Evolutionary conservation across 2,329 filamentous ascomycete species (phyloP).

Genomic region (Acrodontium crateriforme): DNA sequence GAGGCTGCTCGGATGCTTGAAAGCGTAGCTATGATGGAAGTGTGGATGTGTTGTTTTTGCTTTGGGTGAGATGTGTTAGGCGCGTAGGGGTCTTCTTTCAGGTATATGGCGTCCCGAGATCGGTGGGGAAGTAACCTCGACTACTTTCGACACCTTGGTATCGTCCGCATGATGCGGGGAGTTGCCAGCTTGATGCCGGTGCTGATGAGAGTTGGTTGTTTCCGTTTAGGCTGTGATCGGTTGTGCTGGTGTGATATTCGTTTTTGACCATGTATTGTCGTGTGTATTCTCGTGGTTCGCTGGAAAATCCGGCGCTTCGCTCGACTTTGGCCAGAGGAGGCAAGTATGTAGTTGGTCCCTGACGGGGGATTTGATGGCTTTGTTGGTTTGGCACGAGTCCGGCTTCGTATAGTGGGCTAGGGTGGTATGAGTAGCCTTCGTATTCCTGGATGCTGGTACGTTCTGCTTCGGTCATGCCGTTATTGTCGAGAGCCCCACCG

Average conservation of each 20-base stretch:
- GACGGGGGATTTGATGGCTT: constrained; percentile 12
- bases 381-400: no score
- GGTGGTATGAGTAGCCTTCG: constrained; percentile 35
- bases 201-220: no score
- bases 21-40: no score
- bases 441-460: constrained; percentile 27
- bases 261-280: constrained; percentile 17
- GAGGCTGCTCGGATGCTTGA: no score
- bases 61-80: background rate
- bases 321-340: constrained; percentile 20
- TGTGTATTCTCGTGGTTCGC: constrained; percentile 23
- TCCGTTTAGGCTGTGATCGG: no score
- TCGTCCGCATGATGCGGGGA: no score
- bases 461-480: constrained; percentile 28
- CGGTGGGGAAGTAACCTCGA: constrained; percentile 31
- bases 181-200: no score
- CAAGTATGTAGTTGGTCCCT: constrained; percentile 1
- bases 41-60: no score
- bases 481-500: constrained; percentile 22
- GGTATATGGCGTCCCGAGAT: constrained; percentile 26
- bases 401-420: constrained; percentile 29
- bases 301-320: constrained; percentile 14
- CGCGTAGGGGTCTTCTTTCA: no score
- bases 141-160: constrained; percentile 34
- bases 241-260: constrained; percentile 27